Base-by-base conservation (phyloP, 345 rosid species). In the Psidium guajava region DNA sequence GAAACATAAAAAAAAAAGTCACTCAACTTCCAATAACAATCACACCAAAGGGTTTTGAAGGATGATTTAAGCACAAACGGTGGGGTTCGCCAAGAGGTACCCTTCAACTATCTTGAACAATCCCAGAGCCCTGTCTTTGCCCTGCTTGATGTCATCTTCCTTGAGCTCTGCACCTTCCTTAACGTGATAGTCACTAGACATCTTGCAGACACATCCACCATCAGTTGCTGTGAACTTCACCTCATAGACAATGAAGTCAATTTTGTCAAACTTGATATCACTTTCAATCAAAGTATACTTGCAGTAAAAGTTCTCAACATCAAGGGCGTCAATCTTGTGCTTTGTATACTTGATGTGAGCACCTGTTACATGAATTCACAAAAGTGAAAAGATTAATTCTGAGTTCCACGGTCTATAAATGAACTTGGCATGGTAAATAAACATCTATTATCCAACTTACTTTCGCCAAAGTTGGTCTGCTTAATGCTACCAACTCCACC, bases 61-160 rank as follows among this genome's bases (percentile, higher is more conserved):
- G 50, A 32, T 11, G 53, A 12, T 22, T 86, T 15, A 83, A 28
- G 44, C 50, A 22, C 81, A 89, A 21, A 58, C 83, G 16, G 69
- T 84, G 58, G 89, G 89, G 42, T 89, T 84, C 8, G 90, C 89
- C 49, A 81, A 11, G 42, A 87, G 85, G 86, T 89, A 89, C 3
- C 83, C 89, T 54, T 87, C 90, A 22, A 89, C 57, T 15, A 83
- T 87, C 75, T 85, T 87, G 82, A 52, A 85, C 44, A 89, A 50
- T 15, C 89, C 91, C 50, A 84, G 52, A 27, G 85, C 82, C 82
- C 73, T 86, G 42, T 86, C 82, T 32, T 82, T 86, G 1, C 87
- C 85, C 13, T 53, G 53, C 50, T 53, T 54, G 53, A 89, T 85
- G 47, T 86, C 88, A 22, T 86, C 89, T 32, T 51, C 85, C 49